These are phyloP conservation scores for Diospyros lotus DNA, from an alignment of 148 eudicot species.

Conservation along the genomic window DNA sequence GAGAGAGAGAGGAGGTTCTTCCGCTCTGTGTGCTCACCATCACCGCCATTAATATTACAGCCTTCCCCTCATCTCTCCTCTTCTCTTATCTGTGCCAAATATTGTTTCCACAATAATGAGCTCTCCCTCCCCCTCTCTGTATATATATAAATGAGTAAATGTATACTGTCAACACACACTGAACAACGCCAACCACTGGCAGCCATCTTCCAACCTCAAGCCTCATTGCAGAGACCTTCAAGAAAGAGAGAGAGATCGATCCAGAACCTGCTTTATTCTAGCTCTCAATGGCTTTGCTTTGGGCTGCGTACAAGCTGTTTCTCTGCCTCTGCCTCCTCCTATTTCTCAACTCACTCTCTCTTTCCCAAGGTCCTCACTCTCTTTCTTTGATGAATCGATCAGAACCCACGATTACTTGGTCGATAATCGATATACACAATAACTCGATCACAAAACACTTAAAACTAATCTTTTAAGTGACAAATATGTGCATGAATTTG, in stretches of 20 bases:
- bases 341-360: slow-evolving; percentile 18
- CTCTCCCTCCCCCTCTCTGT: background rate
- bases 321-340: slow-evolving; percentile 25
- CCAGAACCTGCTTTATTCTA: background rate
- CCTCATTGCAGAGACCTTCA: background rate
- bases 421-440: no score
- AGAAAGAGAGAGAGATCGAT: background rate
- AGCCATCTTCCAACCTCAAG: slow-evolving; percentile 33
- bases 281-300: slow-evolving; percentile 27
- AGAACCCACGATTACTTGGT: no score
- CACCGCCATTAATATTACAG: no score
- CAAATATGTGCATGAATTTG: no score
- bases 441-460: no score
- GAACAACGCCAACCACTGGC: slow-evolving; percentile 49
- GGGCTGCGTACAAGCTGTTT: slow-evolving; percentile 16
- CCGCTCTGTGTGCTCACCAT: no score
- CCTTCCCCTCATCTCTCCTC: no score
- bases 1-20: no score
- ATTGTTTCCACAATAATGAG: background rate
- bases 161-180: slow-evolving; percentile 1
- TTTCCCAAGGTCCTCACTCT: background rate
- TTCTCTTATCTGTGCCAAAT: background rate
- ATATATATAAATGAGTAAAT: background rate
- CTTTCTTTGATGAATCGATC: background rate
- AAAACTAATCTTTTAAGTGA: no score